Evolutionary conservation across 1,284 basidiomycete species (phyloP).

Genomic region (Fomitiporia mediterranea): DNA sequence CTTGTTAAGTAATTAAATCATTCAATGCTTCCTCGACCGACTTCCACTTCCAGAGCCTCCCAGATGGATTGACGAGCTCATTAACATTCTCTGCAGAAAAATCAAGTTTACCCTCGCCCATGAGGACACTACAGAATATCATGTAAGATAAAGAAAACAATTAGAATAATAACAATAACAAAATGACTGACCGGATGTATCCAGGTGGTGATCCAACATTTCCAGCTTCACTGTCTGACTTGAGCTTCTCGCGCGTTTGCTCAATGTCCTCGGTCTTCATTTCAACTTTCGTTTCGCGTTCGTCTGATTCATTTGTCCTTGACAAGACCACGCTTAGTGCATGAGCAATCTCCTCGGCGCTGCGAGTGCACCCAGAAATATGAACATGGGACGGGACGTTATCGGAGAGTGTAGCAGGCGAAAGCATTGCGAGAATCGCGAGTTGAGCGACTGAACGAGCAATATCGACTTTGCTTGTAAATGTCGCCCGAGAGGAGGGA

Average conservation of each 20-base stretch:
- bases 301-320: conserved; percentile 19
- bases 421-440: conserved; percentile 26
- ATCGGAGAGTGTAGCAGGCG: conserved; percentile 17
- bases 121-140: conserved; percentile 25
- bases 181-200: conserved; percentile 18
- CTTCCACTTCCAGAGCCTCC: conserved; percentile 30
- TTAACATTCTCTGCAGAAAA: conserved; percentile 27
- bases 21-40: conserved; percentile 23
- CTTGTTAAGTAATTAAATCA: neutral
- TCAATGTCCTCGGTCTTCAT: conserved; percentile 17
- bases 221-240: conserved; percentile 16
- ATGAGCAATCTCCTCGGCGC: conserved; percentile 21
- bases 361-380: conserved; percentile 23
- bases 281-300: neutral
- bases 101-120: conserved; percentile 28
- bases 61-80: conserved; percentile 29
- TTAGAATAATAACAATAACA: neutral
- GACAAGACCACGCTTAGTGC: conserved; percentile 18
- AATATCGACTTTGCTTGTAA: conserved; percentile 27
- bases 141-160: conserved; percentile 3
- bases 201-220: conserved; percentile 5
- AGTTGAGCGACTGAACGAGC: conserved; percentile 28
- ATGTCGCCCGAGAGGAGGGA: conserved; percentile 20
- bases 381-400: conserved; percentile 27
- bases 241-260: conserved; percentile 18